These are phyloP conservation scores for Dimocarpus longan DNA, from an alignment of 345 rosid species.

Conservation along the genomic window DNA sequence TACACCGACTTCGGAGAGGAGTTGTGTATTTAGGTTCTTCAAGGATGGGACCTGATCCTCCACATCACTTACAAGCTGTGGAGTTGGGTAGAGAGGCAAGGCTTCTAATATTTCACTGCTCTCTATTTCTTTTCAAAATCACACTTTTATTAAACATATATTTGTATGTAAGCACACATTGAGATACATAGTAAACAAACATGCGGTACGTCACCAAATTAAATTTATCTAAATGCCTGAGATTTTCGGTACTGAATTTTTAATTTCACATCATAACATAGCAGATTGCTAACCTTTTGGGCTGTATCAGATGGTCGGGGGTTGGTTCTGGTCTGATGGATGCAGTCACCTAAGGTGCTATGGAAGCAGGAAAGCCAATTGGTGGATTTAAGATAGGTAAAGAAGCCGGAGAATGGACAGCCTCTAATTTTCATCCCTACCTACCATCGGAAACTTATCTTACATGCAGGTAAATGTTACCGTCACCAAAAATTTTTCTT, in stretches of 20 bases:
- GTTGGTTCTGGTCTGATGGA: slow-evolving; percentile 99
- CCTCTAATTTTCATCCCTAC: no score
- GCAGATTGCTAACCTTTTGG: slow-evolving; percentile 79
- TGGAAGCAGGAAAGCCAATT: slow-evolving; percentile 70
- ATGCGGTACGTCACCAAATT: neutral
- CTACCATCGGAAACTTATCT: no score
- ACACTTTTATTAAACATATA: neutral
- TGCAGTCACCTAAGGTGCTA: slow-evolving; percentile 82
- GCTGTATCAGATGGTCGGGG: slow-evolving; percentile 92
- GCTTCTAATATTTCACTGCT: slow-evolving; percentile 16
- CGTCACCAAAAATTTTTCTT: no score
- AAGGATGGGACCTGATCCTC: slow-evolving; percentile 70
- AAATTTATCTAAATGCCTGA: neutral
- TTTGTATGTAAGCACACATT: neutral
- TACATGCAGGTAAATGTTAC: no score
- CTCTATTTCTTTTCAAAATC: neutral
- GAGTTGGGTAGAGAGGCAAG: slow-evolving; percentile 79
- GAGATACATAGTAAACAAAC: neutral
- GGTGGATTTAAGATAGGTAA: slow-evolving; percentile 85
- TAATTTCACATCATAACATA: slow-evolving; percentile 3
- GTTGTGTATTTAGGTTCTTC: slow-evolving; percentile 86
- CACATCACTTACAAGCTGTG: slow-evolving; percentile 59
- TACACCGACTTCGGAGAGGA: slow-evolving; percentile 79
- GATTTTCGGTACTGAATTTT: neutral
- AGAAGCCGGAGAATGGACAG: no score